Evolutionary conservation across 1,284 basidiomycete species (phyloP).

Genomic region (Anthracocystis setariae): DNA sequence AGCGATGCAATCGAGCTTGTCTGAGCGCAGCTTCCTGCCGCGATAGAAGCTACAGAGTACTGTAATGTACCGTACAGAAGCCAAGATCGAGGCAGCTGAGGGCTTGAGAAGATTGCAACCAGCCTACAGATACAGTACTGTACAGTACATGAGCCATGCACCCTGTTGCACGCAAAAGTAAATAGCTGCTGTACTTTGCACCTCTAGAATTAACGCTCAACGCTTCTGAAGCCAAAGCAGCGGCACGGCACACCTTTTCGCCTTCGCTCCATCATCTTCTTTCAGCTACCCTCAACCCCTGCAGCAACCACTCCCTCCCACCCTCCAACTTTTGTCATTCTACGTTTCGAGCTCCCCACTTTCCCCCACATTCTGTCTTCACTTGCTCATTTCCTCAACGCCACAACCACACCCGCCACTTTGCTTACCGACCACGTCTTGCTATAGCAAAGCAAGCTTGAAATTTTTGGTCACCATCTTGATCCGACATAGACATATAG

Average conservation of each 20-base stretch:
- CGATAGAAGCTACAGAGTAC: too few relatives aligned
- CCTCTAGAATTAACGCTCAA: background rate
- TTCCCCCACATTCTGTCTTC: constrained; percentile 5
- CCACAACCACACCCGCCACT: constrained; percentile 17
- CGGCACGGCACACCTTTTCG: background rate
- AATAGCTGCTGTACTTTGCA: background rate
- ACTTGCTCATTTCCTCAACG: constrained; percentile 8
- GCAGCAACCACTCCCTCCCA: background rate
- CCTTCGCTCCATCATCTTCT: background rate
- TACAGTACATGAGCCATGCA: constrained; percentile 8
- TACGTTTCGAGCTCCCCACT: background rate
- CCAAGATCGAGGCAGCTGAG: too few relatives aligned
- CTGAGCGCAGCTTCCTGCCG: too few relatives aligned
- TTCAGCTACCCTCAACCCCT: background rate
- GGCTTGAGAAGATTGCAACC: constrained; percentile 2
- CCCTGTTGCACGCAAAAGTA: background rate
- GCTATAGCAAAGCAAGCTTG: background rate
- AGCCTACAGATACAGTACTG: constrained; percentile 2
- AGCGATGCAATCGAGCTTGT: constrained; percentile 14
- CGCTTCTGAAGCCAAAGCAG: background rate
- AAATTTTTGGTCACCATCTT: background rate
- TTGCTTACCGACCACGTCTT: background rate
- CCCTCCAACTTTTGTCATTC: background rate
- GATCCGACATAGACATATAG: background rate
- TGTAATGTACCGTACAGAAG: too few relatives aligned